A percentile compares a stretch with the other conserved stretches of the same genome.
These are phyloP conservation scores for Breviolum minutum DNA, from an alignment of 73 alveolate genomes.

Conservation along the genomic window DNA sequence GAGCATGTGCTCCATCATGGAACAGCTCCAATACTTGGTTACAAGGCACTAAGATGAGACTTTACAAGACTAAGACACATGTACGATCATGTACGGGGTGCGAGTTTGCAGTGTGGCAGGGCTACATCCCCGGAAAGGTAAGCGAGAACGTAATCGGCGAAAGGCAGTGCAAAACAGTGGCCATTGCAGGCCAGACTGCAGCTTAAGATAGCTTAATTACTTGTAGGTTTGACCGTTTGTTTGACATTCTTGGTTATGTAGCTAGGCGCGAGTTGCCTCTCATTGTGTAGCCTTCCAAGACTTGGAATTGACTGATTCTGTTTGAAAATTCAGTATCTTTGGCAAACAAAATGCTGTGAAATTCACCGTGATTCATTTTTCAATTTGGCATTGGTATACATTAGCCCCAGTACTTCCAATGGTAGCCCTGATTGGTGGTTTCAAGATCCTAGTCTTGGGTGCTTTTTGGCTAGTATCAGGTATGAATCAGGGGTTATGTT, in stretches of 20 bases:
- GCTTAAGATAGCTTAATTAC: background rate
- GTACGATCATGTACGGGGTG: background rate
- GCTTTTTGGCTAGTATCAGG: too few species aligned
- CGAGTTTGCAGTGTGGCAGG: conserved; percentile 2
- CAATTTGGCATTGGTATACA: too few species aligned
- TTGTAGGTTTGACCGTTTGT: background rate
- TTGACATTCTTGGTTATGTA: background rate
- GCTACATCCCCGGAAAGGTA: conserved; percentile 77
- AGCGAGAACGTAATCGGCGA: conserved; percentile 93
- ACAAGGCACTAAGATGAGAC: conserved; percentile 22
- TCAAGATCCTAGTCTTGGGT: too few species aligned
- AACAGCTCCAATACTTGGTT: conserved; percentile 72
- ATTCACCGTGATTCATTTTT: too few species aligned
- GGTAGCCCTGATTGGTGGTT: too few species aligned
- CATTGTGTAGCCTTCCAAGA: background rate
- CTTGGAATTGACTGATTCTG: background rate
- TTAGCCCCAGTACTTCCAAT: too few species aligned
- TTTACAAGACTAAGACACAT: too few species aligned
- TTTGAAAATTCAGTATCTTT: too few species aligned
- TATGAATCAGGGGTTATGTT: too few species aligned
- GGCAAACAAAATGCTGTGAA: too few species aligned
- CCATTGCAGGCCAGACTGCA: conserved; percentile 40
- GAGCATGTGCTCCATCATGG: conserved; percentile 68
- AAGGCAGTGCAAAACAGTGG: conserved; percentile 60
- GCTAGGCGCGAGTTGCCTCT: background rate